Evolutionary conservation across 2,329 filamentous ascomycete genomes (phyloP).

Genomic region (Mycosphaerella sp.): DNA sequence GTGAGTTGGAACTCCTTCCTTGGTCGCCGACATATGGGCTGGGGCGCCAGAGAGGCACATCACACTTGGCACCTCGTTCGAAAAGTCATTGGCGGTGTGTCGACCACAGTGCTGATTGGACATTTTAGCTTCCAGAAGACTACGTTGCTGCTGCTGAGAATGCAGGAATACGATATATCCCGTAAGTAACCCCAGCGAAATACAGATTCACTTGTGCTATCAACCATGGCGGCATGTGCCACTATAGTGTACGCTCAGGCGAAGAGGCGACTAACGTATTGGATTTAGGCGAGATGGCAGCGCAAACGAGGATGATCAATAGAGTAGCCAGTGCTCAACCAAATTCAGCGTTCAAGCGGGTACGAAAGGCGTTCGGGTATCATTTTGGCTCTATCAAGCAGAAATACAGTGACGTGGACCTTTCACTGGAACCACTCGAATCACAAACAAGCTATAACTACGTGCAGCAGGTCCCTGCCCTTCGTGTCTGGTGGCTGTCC

Average conservation of each 20-base stretch:
- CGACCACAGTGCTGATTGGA: background rate
- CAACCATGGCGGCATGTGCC: background rate
- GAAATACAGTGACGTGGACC: background rate
- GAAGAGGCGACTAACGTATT: background rate
- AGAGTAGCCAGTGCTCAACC: background rate
- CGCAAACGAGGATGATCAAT: slow-evolving; percentile 18
- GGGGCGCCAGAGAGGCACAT: no score
- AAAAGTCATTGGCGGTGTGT: no score
- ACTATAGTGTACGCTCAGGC: no score
- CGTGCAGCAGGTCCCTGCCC: background rate
- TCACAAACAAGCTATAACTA: background rate
- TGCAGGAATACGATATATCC: slow-evolving; percentile 56
- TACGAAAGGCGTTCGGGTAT: background rate
- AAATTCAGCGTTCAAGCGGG: slow-evolving; percentile 1
- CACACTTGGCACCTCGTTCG: no score
- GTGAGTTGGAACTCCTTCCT: slow-evolving; percentile 37
- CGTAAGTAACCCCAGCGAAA: slow-evolving; percentile 36
- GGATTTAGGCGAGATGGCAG: slow-evolving; percentile 20
- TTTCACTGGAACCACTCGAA: background rate
- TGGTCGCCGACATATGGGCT: no score
- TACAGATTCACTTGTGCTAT: background rate
- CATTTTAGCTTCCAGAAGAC: slow-evolving; percentile 49
- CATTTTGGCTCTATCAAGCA: background rate
- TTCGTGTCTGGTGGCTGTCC: background rate
- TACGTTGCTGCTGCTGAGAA: slow-evolving; percentile 52